A percentile compares a stretch with the other conserved stretches of the same genome.
These are phyloP conservation scores for Epichloe uncinata DNA, from an alignment of 2,329 filamentous ascomycete genomes.

Conservation along the genomic window DNA sequence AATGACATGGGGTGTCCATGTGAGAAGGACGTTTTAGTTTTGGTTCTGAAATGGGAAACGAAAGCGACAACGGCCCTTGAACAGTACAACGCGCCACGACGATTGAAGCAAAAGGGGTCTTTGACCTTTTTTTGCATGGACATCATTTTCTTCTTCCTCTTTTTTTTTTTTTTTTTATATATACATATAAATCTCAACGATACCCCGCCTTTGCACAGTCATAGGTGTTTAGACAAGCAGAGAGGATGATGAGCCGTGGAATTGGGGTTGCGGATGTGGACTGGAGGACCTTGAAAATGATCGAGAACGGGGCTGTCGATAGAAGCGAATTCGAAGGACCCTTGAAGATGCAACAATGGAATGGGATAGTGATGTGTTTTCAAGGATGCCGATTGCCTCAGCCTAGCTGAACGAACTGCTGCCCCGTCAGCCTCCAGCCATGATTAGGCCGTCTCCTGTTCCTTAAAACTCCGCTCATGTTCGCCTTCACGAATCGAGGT, in stretches of 20 bases:
- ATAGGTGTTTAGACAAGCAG: conserved; percentile 8
- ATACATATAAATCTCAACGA: conserved; percentile 28
- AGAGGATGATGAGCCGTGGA: neutral
- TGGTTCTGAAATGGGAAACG: neutral
- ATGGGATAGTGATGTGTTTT: too few species aligned
- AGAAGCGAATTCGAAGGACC: neutral
- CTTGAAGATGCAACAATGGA: neutral
- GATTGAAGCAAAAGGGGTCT: neutral
- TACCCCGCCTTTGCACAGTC: conserved; percentile 19
- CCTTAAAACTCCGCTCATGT: too few species aligned
- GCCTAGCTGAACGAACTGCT: too few species aligned
- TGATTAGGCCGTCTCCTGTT: too few species aligned
- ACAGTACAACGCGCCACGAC: conserved; percentile 7
- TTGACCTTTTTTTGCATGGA: conserved; percentile 4
- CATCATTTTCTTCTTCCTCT: conserved; percentile 11
- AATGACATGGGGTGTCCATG: neutral
- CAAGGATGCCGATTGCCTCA: too few species aligned
- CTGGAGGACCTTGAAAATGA: neutral
- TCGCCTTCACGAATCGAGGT: too few species aligned
- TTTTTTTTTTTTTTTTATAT: conserved; percentile 15
- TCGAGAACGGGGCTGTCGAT: neutral
- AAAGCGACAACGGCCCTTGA: conserved; percentile 3
- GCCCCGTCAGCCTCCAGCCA: too few species aligned
- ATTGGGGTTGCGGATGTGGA: neutral
- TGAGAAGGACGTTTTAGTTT: neutral